phyloP scores from a whole-genome alignment of 2,329 filamentous ascomycete species.

The Calonectria leucothoes region DNA sequence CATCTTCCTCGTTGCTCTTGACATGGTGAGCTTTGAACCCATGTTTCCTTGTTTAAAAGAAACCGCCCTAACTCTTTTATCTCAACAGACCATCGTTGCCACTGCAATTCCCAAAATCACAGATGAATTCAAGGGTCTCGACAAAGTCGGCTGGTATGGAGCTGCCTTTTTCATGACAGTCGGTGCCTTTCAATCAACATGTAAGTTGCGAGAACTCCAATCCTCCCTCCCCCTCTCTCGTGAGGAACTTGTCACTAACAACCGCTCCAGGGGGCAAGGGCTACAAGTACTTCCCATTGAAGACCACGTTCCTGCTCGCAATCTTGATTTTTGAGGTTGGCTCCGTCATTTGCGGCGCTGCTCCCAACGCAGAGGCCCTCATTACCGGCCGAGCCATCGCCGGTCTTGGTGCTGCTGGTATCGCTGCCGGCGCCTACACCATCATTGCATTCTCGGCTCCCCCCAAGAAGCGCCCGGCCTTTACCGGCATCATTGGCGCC shows the following conservation, averaged over 20 bases:
- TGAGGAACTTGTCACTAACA: conserved; percentile 21
- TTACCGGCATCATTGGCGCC: conserved; percentile 52
- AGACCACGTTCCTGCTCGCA: conserved; percentile 59
- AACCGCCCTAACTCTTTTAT: conserved; percentile 7
- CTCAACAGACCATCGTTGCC: conserved; percentile 62
- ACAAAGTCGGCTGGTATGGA: conserved; percentile 70
- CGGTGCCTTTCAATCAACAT: conserved; percentile 57
- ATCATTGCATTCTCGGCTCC: conserved; percentile 59
- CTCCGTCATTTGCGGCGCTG: conserved; percentile 61
- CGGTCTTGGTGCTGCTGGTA: conserved; percentile 59
- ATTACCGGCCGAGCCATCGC: conserved; percentile 65
- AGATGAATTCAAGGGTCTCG: conserved; percentile 61
- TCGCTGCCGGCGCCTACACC: conserved; percentile 61
- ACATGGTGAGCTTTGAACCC: conserved; percentile 50
- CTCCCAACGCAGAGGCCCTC: conserved; percentile 59
- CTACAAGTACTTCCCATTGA: conserved; percentile 65
- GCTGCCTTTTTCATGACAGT: conserved; percentile 64
- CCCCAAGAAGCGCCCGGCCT: conserved; percentile 49
- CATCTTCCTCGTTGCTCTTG: conserved; percentile 62
- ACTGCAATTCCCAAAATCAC: conserved; percentile 69
- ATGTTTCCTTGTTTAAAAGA: not conserved
- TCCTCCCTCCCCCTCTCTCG: conserved; percentile 8
- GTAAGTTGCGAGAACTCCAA: conserved; percentile 37
- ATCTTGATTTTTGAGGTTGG: conserved; percentile 67
- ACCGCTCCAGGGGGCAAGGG: conserved; percentile 55